These are phyloP conservation scores for Fusarium sulawesiense DNA, from an alignment of 2,329 filamentous ascomycete genomes.

Conservation along the genomic window DNA sequence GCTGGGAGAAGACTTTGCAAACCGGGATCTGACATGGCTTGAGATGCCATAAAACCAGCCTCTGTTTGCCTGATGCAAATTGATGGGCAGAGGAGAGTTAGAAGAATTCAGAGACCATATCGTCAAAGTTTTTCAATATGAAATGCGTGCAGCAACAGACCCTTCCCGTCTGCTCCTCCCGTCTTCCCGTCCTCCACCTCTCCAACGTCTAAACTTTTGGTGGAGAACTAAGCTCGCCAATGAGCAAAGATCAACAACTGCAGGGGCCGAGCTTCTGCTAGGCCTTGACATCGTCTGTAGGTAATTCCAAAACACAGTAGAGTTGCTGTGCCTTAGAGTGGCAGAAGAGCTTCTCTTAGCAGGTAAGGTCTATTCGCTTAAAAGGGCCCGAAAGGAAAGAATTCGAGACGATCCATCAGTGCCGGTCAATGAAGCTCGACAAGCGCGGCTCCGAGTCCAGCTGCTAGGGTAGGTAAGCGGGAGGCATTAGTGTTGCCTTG, in stretches of 20 bases:
- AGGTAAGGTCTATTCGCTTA: conserved; percentile 14
- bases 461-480: conserved; percentile 11
- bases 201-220: conserved; percentile 29
- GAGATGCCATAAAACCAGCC: neutral
- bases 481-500: neutral
- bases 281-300: neutral
- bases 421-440: conserved; percentile 38
- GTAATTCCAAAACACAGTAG: neutral
- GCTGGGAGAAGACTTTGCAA: neutral
- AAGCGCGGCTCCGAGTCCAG: conserved; percentile 39
- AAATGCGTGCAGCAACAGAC: neutral
- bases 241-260: conserved; percentile 30
- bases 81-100: neutral
- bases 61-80: neutral
- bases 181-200: conserved; percentile 3
- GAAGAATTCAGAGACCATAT: neutral
- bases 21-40: neutral
- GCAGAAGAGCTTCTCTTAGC: conserved; percentile 11
- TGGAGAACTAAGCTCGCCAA: conserved; percentile 30
- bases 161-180: conserved; percentile 1
- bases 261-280: conserved; percentile 22
- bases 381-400: conserved; percentile 20
- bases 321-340: conserved; percentile 14
- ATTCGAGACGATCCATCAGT: conserved; percentile 34
- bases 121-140: neutral